Base-by-base conservation (phyloP, 345 rosid species). In the Citrus unshiu region DNA sequence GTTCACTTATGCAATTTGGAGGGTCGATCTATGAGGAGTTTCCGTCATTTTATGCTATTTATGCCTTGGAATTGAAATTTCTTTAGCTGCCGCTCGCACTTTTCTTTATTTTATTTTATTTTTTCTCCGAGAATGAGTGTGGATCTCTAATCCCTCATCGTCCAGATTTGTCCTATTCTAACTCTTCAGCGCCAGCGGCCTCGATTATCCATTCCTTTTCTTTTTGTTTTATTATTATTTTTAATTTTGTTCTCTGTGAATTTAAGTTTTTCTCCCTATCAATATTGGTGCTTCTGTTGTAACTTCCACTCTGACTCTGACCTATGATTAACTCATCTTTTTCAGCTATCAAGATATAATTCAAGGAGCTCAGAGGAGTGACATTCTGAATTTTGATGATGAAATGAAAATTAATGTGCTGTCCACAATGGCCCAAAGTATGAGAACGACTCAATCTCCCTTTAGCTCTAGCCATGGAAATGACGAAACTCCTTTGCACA, bases 361-460 rank as follows among this genome's bases (percentile, higher is more conserved):
- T 76, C 66, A 74, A 22, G 64, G 12, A 72, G 30, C 68, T 21
- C 27, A 19, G 64, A 57, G 7, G 37, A 24, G 56, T 24, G 34
- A 59, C 62, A 75, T 5, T 56, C 63, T 66, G 72, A 39, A 37
- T 73, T 73, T 68, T 34, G 64, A 7, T 27, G 18, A 62, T 84
- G 81, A 73, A 77, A 79, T 85, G 89, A 81, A 83, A 77, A 80
- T 82, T 75, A 85, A 86, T 61, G 34, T 77, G 65, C 81, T 78
- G 70, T 61, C 82, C 34, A 75, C 77, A 10, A 85, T 85, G 91
- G 90, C 90, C 5, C 89, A 87, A 56, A 89, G 93, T 78, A 75
- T 85, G 70, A 84, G 91, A 83, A 59, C 87, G 68, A 84, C 81
- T 74, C 75, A 84, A 81, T 82, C 95, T 84, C 88, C 93, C 22